A percentile compares a stretch with the other conserved stretches of the same genome.
Evolutionary conservation across 2,329 filamentous ascomycete species (phyloP).

Genomic region (Tolypocladium pustulatum): DNA sequence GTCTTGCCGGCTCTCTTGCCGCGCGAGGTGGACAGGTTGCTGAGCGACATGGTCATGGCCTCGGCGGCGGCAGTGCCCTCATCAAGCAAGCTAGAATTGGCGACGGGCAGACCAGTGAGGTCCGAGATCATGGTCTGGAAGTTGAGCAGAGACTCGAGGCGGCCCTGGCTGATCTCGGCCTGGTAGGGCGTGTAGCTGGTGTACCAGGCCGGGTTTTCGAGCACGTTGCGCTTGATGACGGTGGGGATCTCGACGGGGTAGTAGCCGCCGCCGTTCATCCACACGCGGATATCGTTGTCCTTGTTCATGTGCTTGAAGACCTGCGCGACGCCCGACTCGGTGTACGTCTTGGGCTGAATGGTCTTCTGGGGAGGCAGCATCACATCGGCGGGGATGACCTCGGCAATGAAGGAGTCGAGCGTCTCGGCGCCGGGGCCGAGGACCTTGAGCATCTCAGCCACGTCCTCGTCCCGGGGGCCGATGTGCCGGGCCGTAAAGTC

Average conservation of each 20-base stretch:
- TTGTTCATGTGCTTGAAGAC: slow-evolving; percentile 26
- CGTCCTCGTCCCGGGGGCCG: slow-evolving; percentile 62
- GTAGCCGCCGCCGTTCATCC: slow-evolving; percentile 81
- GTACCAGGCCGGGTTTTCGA: slow-evolving; percentile 94
- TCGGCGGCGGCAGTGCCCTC: slow-evolving; percentile 89
- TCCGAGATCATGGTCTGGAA: slow-evolving; percentile 91
- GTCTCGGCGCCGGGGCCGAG: slow-evolving; percentile 64
- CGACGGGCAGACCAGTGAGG: slow-evolving; percentile 74
- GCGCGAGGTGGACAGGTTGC: slow-evolving; percentile 58
- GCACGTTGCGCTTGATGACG: slow-evolving; percentile 84
- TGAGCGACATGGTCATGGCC: slow-evolving; percentile 88
- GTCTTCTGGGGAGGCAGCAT: slow-evolving; percentile 27
- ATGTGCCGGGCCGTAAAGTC: slow-evolving; percentile 74
- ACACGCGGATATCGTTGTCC: slow-evolving; percentile 36
- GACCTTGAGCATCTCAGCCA: slow-evolving; percentile 67
- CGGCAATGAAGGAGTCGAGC: slow-evolving; percentile 72
- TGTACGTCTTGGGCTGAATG: slow-evolving; percentile 45
- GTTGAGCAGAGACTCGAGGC: slow-evolving; percentile 84
- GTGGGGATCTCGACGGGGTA: slow-evolving; percentile 76
- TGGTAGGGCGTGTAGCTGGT: slow-evolving; percentile 97
- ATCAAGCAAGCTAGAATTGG: slow-evolving; percentile 85
- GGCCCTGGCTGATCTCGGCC: slow-evolving; percentile 91
- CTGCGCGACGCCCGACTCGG: slow-evolving; percentile 11
- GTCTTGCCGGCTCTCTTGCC: slow-evolving; percentile 68
- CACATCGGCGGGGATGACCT: slow-evolving; percentile 76